Conservation (phyloP, 371 early-diverging fungal genomes). For the Amoeboradix gromovi region DNA sequence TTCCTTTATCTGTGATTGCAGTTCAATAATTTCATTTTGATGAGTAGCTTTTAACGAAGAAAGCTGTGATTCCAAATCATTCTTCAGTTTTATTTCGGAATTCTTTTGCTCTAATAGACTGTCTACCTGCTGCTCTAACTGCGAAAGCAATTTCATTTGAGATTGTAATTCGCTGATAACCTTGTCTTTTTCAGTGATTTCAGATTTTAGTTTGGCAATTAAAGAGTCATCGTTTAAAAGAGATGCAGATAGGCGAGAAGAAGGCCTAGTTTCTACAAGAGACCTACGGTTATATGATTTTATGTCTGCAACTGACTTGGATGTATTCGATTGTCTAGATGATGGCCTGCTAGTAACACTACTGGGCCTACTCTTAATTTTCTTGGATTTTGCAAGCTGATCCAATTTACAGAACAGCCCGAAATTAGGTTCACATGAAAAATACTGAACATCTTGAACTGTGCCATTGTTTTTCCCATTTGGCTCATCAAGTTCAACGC, state of each 20-base stretch:
- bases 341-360: neutral
- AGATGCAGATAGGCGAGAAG: neutral
- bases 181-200: neutral
- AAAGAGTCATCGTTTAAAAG: neutral
- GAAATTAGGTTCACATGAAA: conserved; percentile 32
- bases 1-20: too few species aligned
- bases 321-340: neutral
- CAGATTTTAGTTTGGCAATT: neutral
- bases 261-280: neutral
- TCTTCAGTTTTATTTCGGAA: too few species aligned
- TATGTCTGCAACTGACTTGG: neutral
- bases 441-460: conserved; percentile 45
- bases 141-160: too few species aligned
- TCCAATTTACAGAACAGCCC: conserved; percentile 55
- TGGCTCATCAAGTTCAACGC: conserved; percentile 34
- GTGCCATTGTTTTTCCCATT: conserved; percentile 47
- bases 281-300: neutral
- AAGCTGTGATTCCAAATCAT: too few species aligned
- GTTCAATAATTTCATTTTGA: too few species aligned
- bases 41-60: too few species aligned
- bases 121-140: too few species aligned
- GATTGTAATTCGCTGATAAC: too few species aligned
- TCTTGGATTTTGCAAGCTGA: conserved; percentile 19
- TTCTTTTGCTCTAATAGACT: too few species aligned
- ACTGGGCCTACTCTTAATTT: neutral